These are phyloP conservation scores for Solanum chmielewskii DNA, from an alignment of 257 asterid species.

Conservation along the genomic window DNA sequence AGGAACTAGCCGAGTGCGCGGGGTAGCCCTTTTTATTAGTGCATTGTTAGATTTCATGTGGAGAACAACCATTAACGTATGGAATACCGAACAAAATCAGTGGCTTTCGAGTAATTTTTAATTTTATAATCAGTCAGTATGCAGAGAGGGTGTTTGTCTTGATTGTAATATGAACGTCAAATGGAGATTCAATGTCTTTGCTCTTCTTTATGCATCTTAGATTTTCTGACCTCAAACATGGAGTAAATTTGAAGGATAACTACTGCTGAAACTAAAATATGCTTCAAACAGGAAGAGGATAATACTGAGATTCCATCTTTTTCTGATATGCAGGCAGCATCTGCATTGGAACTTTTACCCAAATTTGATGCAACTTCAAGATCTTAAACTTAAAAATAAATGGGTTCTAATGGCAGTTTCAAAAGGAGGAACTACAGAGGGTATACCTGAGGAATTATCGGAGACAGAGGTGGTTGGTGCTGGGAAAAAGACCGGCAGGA, in stretches of 20 bases:
- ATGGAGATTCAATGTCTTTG: neutral
- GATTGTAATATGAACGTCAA: neutral
- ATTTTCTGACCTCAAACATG: neutral
- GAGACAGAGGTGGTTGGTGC: conserved; percentile 32
- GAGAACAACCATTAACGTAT: neutral
- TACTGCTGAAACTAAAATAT: neutral
- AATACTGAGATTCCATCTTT: neutral
- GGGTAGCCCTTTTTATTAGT: neutral
- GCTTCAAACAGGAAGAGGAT: neutral
- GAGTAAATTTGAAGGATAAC: neutral
- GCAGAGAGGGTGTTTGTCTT: neutral
- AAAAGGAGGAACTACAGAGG: conserved; percentile 19
- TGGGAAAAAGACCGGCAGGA: conserved; percentile 36
- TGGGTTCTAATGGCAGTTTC: conserved; percentile 46
- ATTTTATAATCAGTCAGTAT: neutral
- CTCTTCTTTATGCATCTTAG: neutral
- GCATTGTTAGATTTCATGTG: neutral
- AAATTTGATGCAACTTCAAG: conserved; percentile 31
- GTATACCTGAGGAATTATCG: conserved; percentile 26
- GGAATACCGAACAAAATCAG: neutral
- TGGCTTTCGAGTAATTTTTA: neutral
- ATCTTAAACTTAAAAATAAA: conserved; percentile 21
- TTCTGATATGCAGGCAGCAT: conserved; percentile 40
- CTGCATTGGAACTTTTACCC: conserved; percentile 26
- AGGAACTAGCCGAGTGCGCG: neutral